Conservation (phyloP, 177 flowering plant species). For the Vitis hybrid region DNA sequence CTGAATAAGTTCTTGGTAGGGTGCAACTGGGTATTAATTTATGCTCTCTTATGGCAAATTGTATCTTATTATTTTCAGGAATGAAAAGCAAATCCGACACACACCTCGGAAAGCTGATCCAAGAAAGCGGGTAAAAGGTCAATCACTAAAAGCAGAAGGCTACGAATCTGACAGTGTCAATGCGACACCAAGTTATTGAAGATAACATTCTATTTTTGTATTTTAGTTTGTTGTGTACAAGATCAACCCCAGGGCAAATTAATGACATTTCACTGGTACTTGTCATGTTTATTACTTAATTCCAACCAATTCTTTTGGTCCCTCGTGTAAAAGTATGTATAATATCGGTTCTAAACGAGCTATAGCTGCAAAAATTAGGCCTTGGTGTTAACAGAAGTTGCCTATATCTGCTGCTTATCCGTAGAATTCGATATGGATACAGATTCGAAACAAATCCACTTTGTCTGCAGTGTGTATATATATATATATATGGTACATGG, state of each 20-base stretch:
- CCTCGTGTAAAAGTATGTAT: not conserved
- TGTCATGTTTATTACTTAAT: slow-evolving; percentile 6
- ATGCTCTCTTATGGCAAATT: not conserved
- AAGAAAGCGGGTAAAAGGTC: slow-evolving; percentile 11
- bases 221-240: slow-evolving; percentile 4
- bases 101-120: slow-evolving; percentile 14
- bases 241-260: not conserved
- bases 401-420: too few species aligned
- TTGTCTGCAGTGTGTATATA: too few species aligned
- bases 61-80: slow-evolving; percentile 19
- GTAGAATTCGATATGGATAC: too few species aligned
- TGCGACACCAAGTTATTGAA: slow-evolving; percentile 16
- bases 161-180: slow-evolving; percentile 17
- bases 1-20: too few species aligned
- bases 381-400: too few species aligned
- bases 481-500: too few species aligned
- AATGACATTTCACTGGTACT: not conserved
- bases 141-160: slow-evolving; percentile 11
- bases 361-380: too few species aligned
- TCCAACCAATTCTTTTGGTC: slow-evolving; percentile 1
- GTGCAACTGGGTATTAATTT: not conserved
- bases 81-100: slow-evolving; percentile 19
- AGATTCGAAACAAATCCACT: too few species aligned
- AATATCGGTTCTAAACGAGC: not conserved
- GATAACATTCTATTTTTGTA: not conserved